Percentiles rank a stretch among this genome's conserved stretches.
phyloP scores from a whole-genome alignment of 495 filamentous ascomycete species.

The Bombardia bombarda region DNA sequence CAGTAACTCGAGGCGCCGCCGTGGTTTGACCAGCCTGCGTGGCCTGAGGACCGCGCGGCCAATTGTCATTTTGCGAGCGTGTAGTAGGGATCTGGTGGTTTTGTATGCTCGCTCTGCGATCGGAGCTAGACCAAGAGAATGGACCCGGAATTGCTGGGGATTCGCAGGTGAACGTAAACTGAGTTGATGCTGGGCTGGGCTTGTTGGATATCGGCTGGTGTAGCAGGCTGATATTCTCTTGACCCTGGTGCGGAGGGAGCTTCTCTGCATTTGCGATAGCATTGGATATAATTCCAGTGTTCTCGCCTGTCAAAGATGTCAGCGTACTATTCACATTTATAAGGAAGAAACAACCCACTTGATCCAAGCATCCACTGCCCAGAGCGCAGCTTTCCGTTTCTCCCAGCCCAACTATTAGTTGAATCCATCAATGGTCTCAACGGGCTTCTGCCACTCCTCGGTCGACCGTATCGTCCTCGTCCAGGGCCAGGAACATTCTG shows the following conservation, averaged over 20 bases:
- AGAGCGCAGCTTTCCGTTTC: conserved; percentile 34
- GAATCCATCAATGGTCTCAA: conserved; percentile 47
- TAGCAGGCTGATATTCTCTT: conserved; percentile 69
- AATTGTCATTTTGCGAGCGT: conserved; percentile 10
- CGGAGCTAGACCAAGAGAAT: conserved; percentile 49
- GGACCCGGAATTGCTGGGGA: conserved; percentile 41
- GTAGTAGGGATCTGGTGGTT: conserved; percentile 2
- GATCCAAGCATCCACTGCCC: conserved; percentile 30
- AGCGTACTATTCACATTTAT: not conserved
- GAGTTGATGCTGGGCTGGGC: conserved; percentile 56
- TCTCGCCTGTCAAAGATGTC: conserved; percentile 26
- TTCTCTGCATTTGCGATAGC: conserved; percentile 88
- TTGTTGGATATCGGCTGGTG: conserved; percentile 58
- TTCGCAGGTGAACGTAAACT: conserved; percentile 90
- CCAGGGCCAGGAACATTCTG: conserved; percentile 69
- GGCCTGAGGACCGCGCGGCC: conserved; percentile 6
- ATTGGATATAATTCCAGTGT: conserved; percentile 73
- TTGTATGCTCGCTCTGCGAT: conserved; percentile 21
- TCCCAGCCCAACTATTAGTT: conserved; percentile 44
- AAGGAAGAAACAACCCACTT: conserved; percentile 28
- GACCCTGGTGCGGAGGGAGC: conserved; percentile 49
- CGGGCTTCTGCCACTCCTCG: conserved; percentile 56
- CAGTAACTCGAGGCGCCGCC: not conserved
- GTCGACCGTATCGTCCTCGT: conserved; percentile 67
- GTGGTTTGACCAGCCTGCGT: conserved; percentile 5